These are phyloP conservation scores for Umbilicus rupestris DNA, from an alignment of 164 flowering plant species.

Conservation along the genomic window DNA sequence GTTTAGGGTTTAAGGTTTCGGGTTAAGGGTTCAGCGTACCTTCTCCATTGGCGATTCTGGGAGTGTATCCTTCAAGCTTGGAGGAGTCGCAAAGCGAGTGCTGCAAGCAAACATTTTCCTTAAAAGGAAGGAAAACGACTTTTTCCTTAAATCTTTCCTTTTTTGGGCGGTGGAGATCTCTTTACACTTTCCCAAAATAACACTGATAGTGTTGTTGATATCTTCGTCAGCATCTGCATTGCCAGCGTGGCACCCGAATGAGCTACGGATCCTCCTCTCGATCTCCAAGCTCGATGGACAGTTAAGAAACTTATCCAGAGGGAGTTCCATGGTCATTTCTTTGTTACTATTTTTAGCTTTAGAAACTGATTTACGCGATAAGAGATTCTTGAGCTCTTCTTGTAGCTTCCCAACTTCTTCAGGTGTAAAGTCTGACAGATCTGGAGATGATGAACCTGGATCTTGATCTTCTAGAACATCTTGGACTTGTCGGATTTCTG, in stretches of 20 bases:
- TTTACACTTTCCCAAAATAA: constrained; percentile 51
- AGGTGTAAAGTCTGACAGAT: constrained; percentile 47
- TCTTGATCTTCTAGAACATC: constrained; percentile 17
- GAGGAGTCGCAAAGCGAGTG: constrained; percentile 39
- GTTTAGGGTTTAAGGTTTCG: no score
- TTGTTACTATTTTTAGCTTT: constrained; percentile 10
- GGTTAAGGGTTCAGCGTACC: constrained; percentile 25
- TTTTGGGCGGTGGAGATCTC: constrained; percentile 38
- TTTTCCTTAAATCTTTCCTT: constrained; percentile 42
- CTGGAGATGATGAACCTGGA: constrained; percentile 35
- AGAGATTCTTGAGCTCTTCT: constrained; percentile 43
- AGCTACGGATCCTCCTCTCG: constrained; percentile 34
- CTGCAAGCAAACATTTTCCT: constrained; percentile 62
- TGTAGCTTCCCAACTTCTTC: constrained; percentile 76
- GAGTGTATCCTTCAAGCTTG: constrained; percentile 50
- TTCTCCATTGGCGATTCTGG: constrained; percentile 76
- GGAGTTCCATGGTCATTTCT: constrained; percentile 32
- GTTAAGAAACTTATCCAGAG: constrained; percentile 73
- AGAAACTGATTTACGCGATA: constrained; percentile 38
- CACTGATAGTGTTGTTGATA: constrained; percentile 39
- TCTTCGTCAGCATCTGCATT: constrained; percentile 33
- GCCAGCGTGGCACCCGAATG: constrained; percentile 18
- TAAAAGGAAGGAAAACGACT: constrained; percentile 59
- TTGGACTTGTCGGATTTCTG: constrained; percentile 17
- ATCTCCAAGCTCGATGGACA: constrained; percentile 90